Evolutionary conservation across 129 eudicot species (phyloP).

Genomic region (Daucus carota): DH1_v3.0 NC_030386.2:26449501-26450000

Average conservation of each 20-base stretch:
- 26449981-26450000: too few relatives aligned
- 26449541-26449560: neutral
- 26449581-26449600: neutral
- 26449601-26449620: neutral
- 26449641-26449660: neutral
- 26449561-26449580: neutral
- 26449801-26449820: neutral
- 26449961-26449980: too few relatives aligned
- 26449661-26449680: neutral
- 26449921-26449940: too few relatives aligned
- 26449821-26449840: neutral
- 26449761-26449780: neutral
- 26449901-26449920: too few relatives aligned
- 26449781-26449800: neutral
- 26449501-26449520: conserved; percentile 69
- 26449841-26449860: neutral
- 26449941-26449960: too few relatives aligned
- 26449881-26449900: neutral
- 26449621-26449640: neutral
- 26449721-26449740: neutral
- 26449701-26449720: neutral
- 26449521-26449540: conserved; percentile 63
- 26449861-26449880: neutral
- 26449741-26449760: neutral
- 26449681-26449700: neutral